Conservation (phyloP, 2,329 filamentous ascomycete genomes). For the Cryoendolithus antarcticus region DNA sequence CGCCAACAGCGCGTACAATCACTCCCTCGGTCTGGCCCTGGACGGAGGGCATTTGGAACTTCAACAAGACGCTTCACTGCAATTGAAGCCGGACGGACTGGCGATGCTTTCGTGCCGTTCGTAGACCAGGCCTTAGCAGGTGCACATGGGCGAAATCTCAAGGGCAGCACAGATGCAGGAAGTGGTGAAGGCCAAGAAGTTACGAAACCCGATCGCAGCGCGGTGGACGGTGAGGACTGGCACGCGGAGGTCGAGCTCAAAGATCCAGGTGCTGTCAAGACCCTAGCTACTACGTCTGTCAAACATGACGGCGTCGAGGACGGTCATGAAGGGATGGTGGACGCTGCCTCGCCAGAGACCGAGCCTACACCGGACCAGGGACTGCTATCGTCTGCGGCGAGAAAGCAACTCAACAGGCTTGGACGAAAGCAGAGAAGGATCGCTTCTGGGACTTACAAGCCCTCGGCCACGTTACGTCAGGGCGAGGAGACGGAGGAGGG, state of each 20-base stretch:
- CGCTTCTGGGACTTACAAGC: conserved; percentile 9
- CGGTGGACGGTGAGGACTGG: conserved; percentile 5
- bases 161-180: too few species aligned
- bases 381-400: not conserved
- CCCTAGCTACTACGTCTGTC: not conserved
- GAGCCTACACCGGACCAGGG: not conserved
- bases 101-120: too few species aligned
- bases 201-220: too few species aligned
- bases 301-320: not conserved
- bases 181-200: too few species aligned
- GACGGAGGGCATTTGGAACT: too few species aligned
- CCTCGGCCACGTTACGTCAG: not conserved
- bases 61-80: too few species aligned
- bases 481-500: conserved; percentile 4
- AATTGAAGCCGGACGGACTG: too few species aligned
- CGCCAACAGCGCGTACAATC: too few species aligned
- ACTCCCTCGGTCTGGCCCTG: too few species aligned
- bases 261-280: not conserved
- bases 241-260: conserved; percentile 7
- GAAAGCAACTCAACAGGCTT: not conserved
- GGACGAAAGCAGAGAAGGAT: conserved; percentile 9
- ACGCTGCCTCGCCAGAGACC: not conserved
- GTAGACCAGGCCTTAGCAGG: too few species aligned
- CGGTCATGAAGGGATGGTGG: conserved; percentile 2
- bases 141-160: too few species aligned